Evolutionary conservation across 2,329 filamentous ascomycete genomes (phyloP), one percentile per base, ranked within the genome.

Genomic region (Tolypocladium amazonense): DNA sequence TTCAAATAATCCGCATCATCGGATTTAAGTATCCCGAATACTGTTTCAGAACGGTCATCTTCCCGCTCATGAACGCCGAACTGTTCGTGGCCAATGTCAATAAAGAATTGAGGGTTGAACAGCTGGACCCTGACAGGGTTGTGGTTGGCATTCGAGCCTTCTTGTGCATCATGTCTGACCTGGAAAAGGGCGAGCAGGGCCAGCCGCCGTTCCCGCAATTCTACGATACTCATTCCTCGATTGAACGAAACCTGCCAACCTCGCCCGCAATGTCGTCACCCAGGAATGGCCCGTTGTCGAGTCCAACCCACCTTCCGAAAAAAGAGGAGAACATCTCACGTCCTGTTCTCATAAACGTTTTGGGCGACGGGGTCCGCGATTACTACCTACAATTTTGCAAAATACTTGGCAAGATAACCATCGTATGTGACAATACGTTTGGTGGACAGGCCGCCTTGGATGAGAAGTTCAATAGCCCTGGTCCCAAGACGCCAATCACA

Each of bases 101-200:
- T 64, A 81, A 87, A 67, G 90, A 96, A 53, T 76, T 94, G 50
- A 92, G 86, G 69, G 89, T 97, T 35, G 94, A 97, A 69, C 90
- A 95, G 69, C 81, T 99, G 62, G 94, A 99, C 63, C 94, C 95
- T 0, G 95, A 99, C 70, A 88, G 90, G 67, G 96, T 97, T 76
- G 93, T 97, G n/a, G 89, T 99, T 66, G 94, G 92, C 3, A 99
- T 99, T 63, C 85, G 92, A 63, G 90, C 94, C 3, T 99, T 97
- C 70, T 80, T 99, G 35, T 90, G 89, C 38, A 91, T 97, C 65
- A 93, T 99, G 85, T 84, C 89, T 0, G 94, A 99, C 71, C 79
- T 97, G 33, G 94, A 99, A 72, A 93, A 88, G 63, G 88, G 88
- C 33, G 88, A 92, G 56, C 82, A 86, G 63, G 83, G 87, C 15